Conservation (phyloP, 306 rosid species). For the Medicago ruthenica region DNA sequence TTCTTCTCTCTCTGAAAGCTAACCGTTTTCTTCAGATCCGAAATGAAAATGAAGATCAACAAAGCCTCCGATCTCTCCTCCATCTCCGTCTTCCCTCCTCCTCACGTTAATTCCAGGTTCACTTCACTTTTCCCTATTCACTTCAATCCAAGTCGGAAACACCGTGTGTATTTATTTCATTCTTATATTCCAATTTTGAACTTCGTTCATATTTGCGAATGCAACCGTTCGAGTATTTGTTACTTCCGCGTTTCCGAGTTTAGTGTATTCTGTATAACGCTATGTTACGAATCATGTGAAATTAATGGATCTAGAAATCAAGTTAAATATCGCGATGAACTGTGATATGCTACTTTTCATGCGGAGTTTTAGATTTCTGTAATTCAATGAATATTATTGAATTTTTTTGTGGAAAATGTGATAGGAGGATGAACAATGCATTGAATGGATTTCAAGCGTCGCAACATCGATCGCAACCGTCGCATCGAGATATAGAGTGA, state of each 20-base stretch:
- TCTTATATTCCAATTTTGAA: not conserved
- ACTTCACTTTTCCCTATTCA: not conserved
- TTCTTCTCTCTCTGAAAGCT: slow-evolving; percentile 20
- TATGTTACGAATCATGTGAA: slow-evolving; percentile 14
- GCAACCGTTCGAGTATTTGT: not conserved
- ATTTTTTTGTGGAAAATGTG: too few species aligned
- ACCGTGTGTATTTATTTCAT: not conserved
- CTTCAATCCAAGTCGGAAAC: not conserved
- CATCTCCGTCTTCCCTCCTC: slow-evolving; percentile 92
- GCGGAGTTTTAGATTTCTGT: too few species aligned
- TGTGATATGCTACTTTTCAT: not conserved
- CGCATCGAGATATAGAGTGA: too few species aligned
- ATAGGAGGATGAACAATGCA: too few species aligned
- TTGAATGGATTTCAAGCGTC: too few species aligned
- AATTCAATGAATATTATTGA: too few species aligned
- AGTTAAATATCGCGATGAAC: not conserved
- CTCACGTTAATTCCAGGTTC: slow-evolving; percentile 32
- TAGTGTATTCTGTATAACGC: too few species aligned
- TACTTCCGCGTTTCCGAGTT: not conserved
- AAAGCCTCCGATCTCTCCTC: slow-evolving; percentile 87
- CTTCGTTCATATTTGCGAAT: not conserved
- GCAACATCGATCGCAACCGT: too few species aligned
- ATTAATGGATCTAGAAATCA: slow-evolving; percentile 36
- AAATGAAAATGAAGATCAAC: slow-evolving; percentile 81
- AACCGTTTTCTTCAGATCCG: slow-evolving; percentile 13